These are phyloP conservation scores for Cryphonectria nitschkei DNA, from an alignment of 2,329 filamentous ascomycete genomes.

Conservation along the genomic window DNA sequence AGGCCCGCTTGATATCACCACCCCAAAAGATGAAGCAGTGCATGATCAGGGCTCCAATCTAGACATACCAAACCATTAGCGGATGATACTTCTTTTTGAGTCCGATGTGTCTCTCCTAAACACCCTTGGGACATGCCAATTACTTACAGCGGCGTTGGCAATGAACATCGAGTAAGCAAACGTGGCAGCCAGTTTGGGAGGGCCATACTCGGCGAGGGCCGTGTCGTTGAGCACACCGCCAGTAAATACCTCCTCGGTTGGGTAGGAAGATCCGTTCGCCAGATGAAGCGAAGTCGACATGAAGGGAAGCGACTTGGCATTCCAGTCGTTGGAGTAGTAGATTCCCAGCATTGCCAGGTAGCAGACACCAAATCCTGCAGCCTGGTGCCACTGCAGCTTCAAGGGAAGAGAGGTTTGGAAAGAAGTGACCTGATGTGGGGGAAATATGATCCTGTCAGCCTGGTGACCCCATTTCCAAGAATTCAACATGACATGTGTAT, in stretches of 20 bases:
- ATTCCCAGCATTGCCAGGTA: constrained; percentile 54
- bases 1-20: constrained; percentile 52
- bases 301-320: constrained; percentile 51
- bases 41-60: constrained; percentile 57
- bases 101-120: too few relatives aligned
- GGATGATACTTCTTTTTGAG: background rate
- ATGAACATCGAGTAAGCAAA: constrained; percentile 60
- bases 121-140: too few relatives aligned
- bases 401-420: constrained; percentile 57
- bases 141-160: constrained; percentile 57
- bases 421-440: constrained; percentile 52
- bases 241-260: constrained; percentile 44
- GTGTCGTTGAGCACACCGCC: constrained; percentile 46
- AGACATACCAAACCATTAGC: constrained; percentile 30
- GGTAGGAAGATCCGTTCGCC: constrained; percentile 46
- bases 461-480: background rate
- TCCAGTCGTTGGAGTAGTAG: constrained; percentile 56
- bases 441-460: constrained; percentile 15
- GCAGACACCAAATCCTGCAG: constrained; percentile 51
- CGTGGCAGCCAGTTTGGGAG: constrained; percentile 51
- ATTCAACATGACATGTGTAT: too few relatives aligned
- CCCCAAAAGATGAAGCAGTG: constrained; percentile 61
- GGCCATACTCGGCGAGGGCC: constrained; percentile 47
- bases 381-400: constrained; percentile 51
- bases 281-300: constrained; percentile 55